Evolutionary conservation across 2,329 filamentous ascomycete species (phyloP).

Genomic region (Trichoderma polysporum): DNA sequence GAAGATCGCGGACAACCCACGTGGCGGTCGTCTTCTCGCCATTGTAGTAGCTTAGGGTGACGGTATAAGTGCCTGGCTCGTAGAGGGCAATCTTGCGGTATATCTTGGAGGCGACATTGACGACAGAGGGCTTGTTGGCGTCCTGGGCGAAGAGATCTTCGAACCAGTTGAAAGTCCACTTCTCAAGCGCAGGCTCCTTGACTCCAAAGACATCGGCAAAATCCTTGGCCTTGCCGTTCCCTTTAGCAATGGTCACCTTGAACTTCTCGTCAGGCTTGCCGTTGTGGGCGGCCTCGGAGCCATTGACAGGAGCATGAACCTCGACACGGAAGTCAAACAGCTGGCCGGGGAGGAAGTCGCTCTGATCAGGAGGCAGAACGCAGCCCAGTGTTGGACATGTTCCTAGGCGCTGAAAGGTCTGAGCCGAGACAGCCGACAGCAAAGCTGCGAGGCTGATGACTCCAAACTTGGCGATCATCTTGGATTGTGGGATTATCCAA

Average conservation of each 20-base stretch:
- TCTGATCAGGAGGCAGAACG: slow-evolving; percentile 61
- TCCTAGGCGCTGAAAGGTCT: slow-evolving; percentile 61
- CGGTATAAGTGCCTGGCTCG: slow-evolving; percentile 76
- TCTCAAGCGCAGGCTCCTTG: slow-evolving; percentile 70
- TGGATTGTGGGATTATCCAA: background rate
- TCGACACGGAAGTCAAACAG: slow-evolving; percentile 82
- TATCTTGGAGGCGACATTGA: slow-evolving; percentile 77
- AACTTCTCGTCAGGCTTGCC: slow-evolving; percentile 72
- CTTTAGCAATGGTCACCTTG: slow-evolving; percentile 70
- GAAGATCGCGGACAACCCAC: slow-evolving; percentile 73
- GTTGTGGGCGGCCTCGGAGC: slow-evolving; percentile 71
- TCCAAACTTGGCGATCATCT: slow-evolving; percentile 41
- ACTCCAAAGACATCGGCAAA: slow-evolving; percentile 68
- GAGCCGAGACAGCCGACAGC: slow-evolving; percentile 46
- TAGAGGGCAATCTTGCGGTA: slow-evolving; percentile 74
- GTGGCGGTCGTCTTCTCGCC: slow-evolving; percentile 69
- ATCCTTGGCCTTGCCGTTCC: slow-evolving; percentile 51
- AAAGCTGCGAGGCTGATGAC: slow-evolving; percentile 37
- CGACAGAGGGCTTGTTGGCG: slow-evolving; percentile 64
- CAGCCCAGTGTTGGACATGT: slow-evolving; percentile 60
- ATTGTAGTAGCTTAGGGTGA: slow-evolving; percentile 73
- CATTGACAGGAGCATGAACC: slow-evolving; percentile 78
- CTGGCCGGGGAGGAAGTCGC: slow-evolving; percentile 81
- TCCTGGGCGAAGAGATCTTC: slow-evolving; percentile 81
- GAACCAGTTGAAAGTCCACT: slow-evolving; percentile 81